Evolutionary conservation across 148 eudicot species (phyloP), one percentile per base, ranked within the genome.

Genomic region (Suaeda aralocaspica): DNA sequence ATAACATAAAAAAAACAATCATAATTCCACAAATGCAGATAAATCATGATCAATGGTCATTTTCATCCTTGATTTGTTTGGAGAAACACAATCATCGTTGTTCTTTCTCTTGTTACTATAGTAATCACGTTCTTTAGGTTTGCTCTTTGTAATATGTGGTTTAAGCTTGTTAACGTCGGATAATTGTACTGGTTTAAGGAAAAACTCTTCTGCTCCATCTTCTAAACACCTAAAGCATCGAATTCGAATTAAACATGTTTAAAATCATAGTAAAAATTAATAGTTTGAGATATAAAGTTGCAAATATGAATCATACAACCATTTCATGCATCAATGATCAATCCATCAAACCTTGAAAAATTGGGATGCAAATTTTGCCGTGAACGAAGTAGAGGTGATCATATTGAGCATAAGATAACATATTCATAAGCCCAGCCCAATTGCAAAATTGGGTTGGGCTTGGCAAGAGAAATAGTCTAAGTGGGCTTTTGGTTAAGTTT

Each of bases 161-260:
- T 67, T 86, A 10, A 89, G 81, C 74, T 86, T 86, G 64, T 81
- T 71, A 33, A 86, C 88, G 66, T 86, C 88, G 4, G 87, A 84
- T 70, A 78, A 73, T 50, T 76, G 87, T 58, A 88, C 87, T 62
- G 90, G 90, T 61, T 88, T 86, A 18, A 88, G 69, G 44, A 86
- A 77, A 67, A 84, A 86, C 60, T 86, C 87, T 36, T 89, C 83
- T 28, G 94, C 90, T 63, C 90, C 88, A 41, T 84, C 85, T 67
- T 88, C 93, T 77, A 88, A 64, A 69, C 93, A 88, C 77, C 88
- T 88, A 69, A 44, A 4, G 41, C 26, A 63, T 6, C 15, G 24
- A 18, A 25, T 62, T 50, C n/a, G 50, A 59, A 24, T 19, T 42
- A 19, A 58, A 58, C 33, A 34, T 42, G n/a, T n/a, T n/a, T n/a